These are phyloP conservation scores for Blastobotrys mokoenaii DNA, from an alignment of 805 yeast genomes.

Conservation along the genomic window DNA sequence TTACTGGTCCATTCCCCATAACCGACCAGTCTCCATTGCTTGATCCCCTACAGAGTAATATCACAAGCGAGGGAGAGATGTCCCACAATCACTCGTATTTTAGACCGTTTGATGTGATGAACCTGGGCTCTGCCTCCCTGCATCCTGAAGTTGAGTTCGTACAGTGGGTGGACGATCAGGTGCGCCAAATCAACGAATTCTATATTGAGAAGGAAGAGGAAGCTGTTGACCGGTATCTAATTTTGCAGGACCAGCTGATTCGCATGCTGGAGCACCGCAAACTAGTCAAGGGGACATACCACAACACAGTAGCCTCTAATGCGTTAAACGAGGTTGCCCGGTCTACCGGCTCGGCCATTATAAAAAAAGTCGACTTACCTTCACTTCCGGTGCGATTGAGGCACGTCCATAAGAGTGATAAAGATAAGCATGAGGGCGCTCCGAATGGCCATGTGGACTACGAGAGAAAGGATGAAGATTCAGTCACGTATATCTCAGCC, in stretches of 20 bases:
- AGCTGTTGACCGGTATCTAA: slow-evolving; percentile 47
- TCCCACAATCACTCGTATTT: too few species aligned
- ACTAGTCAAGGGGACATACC: not conserved
- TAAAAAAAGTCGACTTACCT: slow-evolving; percentile 16
- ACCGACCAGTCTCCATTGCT: slow-evolving; percentile 10
- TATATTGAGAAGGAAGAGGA: slow-evolving; percentile 54
- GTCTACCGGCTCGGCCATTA: slow-evolving; percentile 3
- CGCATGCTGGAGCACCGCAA: slow-evolving; percentile 47
- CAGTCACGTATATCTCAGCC: slow-evolving; percentile 56
- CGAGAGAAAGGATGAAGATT: slow-evolving; percentile 23
- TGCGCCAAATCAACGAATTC: slow-evolving; percentile 52
- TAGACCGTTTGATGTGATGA: too few species aligned
- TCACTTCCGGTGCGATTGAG: slow-evolving; percentile 12
- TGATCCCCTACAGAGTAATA: not conserved
- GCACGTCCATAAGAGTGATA: not conserved
- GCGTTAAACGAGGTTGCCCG: slow-evolving; percentile 8
- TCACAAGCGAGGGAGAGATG: too few species aligned
- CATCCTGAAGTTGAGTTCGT: slow-evolving; percentile 42
- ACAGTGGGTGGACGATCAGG: slow-evolving; percentile 60
- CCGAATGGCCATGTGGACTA: slow-evolving; percentile 35
- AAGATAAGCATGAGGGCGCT: slow-evolving; percentile 1
- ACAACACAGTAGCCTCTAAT: not conserved
- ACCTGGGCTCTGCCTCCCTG: not conserved
- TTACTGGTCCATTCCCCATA: not conserved
- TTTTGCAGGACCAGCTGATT: slow-evolving; percentile 61